Evolutionary conservation across 2,329 filamentous ascomycete genomes (phyloP).

Genomic region (Curvularia sp.): DNA sequence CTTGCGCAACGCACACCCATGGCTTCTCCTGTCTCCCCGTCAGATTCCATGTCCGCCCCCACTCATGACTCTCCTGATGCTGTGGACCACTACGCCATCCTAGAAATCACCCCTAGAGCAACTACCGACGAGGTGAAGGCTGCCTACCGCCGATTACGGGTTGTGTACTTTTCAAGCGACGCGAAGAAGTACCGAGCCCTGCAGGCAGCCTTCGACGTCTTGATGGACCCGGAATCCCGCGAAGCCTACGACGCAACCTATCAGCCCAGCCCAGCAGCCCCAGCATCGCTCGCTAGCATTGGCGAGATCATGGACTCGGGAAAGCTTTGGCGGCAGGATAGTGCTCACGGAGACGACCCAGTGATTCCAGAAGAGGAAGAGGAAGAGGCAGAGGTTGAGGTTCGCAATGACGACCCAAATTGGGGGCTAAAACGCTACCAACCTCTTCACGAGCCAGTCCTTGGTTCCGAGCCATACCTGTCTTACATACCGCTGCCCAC

Average conservation of each 20-base stretch:
- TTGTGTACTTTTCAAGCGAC: conserved; percentile 39
- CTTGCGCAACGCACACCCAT: conserved; percentile 33
- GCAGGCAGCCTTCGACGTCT: conserved; percentile 41
- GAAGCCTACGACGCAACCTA: conserved; percentile 40
- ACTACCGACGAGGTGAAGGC: conserved; percentile 41
- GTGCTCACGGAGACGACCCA: conserved; percentile 29
- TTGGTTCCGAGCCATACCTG: conserved; percentile 36
- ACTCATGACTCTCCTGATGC: conserved; percentile 29
- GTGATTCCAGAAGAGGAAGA: conserved; percentile 28
- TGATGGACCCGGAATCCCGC: conserved; percentile 39
- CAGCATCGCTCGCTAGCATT: conserved; percentile 18
- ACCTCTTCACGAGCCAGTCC: conserved; percentile 26
- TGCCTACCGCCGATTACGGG: conserved; percentile 38
- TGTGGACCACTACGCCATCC: conserved; percentile 43
- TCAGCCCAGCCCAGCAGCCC: conserved; percentile 11
- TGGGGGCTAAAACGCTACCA: conserved; percentile 36
- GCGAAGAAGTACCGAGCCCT: conserved; percentile 41
- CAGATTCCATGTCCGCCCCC: conserved; percentile 25
- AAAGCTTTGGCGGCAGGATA: conserved; percentile 35
- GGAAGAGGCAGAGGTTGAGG: conserved; percentile 23
- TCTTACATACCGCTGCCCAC: conserved; percentile 36
- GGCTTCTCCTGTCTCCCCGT: conserved; percentile 24
- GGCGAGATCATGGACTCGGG: conserved; percentile 26
- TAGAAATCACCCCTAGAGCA: conserved; percentile 35
- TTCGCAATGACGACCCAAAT: conserved; percentile 34